phyloP scores from a whole-genome alignment of 2,329 filamentous ascomycete genomes.

The Ceratocystiopsis sp. region DNA sequence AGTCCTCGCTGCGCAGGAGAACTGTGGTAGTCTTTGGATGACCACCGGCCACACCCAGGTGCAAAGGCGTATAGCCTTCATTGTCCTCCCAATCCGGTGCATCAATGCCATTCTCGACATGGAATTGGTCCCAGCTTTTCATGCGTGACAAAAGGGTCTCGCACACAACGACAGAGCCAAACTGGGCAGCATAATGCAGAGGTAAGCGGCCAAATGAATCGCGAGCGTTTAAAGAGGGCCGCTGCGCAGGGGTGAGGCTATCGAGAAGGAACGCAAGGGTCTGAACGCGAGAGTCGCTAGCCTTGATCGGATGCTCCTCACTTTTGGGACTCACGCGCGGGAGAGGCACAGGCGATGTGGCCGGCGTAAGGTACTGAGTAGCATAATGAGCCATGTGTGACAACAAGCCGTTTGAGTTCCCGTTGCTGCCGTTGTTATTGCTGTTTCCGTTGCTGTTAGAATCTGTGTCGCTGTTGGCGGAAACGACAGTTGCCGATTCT shows the following conservation, averaged over 20 bases:
- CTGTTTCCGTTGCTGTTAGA: slow-evolving; percentile 17
- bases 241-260: slow-evolving; percentile 49
- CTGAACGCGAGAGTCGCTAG: slow-evolving; percentile 60
- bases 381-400: slow-evolving; percentile 34
- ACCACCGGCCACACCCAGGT: slow-evolving; percentile 81
- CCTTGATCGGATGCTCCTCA: slow-evolving; percentile 47
- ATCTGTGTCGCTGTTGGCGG: too few species aligned
- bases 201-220: slow-evolving; percentile 74
- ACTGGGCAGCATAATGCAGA: slow-evolving; percentile 86
- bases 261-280: slow-evolving; percentile 49
- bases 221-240: slow-evolving; percentile 44
- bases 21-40: slow-evolving; percentile 73
- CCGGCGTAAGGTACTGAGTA: slow-evolving; percentile 64
- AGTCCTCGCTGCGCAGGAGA: slow-evolving; percentile 65
- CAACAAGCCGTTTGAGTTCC: slow-evolving; percentile 20
- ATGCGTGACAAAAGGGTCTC: slow-evolving; percentile 75
- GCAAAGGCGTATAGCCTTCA: slow-evolving; percentile 79
- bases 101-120: slow-evolving; percentile 74
- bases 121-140: slow-evolving; percentile 76
- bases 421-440: slow-evolving; percentile 31
- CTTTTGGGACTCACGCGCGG: slow-evolving; percentile 45
- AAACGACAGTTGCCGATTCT: too few species aligned
- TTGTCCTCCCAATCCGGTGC: slow-evolving; percentile 78
- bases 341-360: slow-evolving; percentile 47
- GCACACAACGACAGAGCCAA: slow-evolving; percentile 83